Evolutionary conservation across 192 early-diverging fungal genomes (phyloP).

Genomic region (Chytriomyces confervae): DNA sequence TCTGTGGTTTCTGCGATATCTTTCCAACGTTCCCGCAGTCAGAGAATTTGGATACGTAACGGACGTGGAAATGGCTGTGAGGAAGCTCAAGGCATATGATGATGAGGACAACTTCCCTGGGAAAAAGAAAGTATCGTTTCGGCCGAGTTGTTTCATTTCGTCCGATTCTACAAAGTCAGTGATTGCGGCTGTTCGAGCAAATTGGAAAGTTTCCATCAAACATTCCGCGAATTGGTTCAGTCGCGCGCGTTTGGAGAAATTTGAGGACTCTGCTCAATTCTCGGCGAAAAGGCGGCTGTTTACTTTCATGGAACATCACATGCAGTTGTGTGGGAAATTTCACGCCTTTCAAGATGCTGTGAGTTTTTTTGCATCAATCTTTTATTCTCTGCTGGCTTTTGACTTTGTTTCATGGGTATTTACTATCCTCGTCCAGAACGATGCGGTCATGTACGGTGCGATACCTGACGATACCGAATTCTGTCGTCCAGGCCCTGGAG

Average conservation of each 20-base stretch:
- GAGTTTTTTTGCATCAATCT: neutral
- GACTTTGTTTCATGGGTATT: neutral
- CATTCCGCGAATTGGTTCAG: constrained; percentile 3
- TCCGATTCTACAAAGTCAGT: neutral
- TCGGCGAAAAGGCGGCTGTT: neutral
- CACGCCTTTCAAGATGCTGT: constrained; percentile 21
- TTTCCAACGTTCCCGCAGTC: neutral
- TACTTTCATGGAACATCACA: neutral
- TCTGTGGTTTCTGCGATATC: constrained; percentile 13
- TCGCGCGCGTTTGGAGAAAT: neutral
- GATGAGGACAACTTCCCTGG: neutral
- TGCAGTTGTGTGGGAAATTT: constrained; percentile 14
- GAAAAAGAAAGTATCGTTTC: neutral
- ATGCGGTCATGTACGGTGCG: constrained; percentile 27
- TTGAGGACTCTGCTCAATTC: neutral
- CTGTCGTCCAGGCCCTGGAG: constrained; percentile 1
- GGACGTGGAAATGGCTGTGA: neutral
- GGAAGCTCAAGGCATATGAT: neutral
- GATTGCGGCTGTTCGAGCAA: neutral
- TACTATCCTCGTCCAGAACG: neutral
- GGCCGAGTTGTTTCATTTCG: constrained; percentile 12
- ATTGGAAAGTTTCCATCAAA: constrained; percentile 3
- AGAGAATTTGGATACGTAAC: constrained; percentile 10
- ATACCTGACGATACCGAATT: neutral
- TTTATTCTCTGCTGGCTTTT: neutral